Evolutionary conservation across 352 stramenopile genomes (phyloP).

Genomic region (Phytophthora palmivora): DNA sequence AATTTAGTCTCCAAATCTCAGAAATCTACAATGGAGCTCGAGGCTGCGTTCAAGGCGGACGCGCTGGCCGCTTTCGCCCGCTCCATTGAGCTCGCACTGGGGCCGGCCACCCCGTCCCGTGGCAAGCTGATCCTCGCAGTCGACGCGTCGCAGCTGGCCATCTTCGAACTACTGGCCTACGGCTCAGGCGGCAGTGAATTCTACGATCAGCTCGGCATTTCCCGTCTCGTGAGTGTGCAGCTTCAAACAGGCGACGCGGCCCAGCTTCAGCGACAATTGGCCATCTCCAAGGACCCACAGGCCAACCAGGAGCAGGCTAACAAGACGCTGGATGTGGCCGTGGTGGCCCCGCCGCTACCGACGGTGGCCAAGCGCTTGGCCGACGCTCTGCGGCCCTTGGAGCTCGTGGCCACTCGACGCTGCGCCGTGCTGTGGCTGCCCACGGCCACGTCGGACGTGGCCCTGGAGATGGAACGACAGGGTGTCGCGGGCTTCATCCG

Average conservation of each 20-base stretch:
- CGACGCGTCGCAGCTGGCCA: conserved; percentile 57
- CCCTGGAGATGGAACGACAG: conserved; percentile 80
- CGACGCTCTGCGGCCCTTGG: conserved; percentile 47
- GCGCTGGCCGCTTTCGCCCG: conserved; percentile 53
- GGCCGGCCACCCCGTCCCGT: background rate
- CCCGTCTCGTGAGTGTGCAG: conserved; percentile 58
- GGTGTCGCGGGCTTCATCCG: conserved; percentile 59
- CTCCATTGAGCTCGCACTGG: conserved; percentile 36
- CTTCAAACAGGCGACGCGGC: conserved; percentile 34
- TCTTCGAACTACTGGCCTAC: conserved; percentile 75
- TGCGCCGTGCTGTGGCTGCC: conserved; percentile 74
- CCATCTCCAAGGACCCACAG: conserved; percentile 22
- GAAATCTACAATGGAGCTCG: too few relatives aligned
- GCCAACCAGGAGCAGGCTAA: conserved; percentile 26
- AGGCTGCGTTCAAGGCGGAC: conserved; percentile 57
- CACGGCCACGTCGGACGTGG: conserved; percentile 55
- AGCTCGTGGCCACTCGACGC: conserved; percentile 23
- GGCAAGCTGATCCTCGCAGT: conserved; percentile 54
- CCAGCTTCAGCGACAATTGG: conserved; percentile 48
- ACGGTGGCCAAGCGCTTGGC: conserved; percentile 61
- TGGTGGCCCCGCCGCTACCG: conserved; percentile 61
- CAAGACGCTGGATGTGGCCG: conserved; percentile 41
- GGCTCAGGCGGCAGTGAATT: conserved; percentile 70
- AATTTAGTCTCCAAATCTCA: too few relatives aligned
- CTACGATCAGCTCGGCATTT: conserved; percentile 61